Base-by-base conservation (phyloP, 2,329 filamentous ascomycete species). In the Huntiella bhutanensis region DNA sequence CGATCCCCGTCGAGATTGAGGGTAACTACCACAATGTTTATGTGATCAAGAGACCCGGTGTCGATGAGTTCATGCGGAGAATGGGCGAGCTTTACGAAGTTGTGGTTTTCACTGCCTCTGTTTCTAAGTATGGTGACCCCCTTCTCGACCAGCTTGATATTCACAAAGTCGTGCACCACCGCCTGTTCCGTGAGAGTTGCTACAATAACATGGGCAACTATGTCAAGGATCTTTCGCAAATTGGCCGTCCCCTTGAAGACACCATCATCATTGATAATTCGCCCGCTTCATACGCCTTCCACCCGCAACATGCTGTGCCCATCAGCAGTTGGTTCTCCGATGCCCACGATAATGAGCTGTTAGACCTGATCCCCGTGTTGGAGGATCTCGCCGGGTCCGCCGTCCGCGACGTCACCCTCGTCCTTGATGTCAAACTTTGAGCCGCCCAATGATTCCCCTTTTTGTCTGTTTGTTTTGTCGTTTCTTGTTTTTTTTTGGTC, bases 301-400 rank as follows among this genome's bases (percentile, higher is more conserved):
- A 98, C 60, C 91, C 91, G 17, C 88, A 98, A 67, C 91, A 98
- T 62, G 91, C 91, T 51, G 88, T 98, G 43, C 91, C 91, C 19
- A 98, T 98, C 66, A 95, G 87, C 73, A 96, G 88, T 70, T 98
- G 91, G 91, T 98, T 98, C 67, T 95, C 87, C 54, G 91, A 98
- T 65, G 91, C 91, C 51, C 91, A 98, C 64, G 91, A 98, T 67
- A 98, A 98, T 64, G 91, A 98, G 70, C 73, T 98, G 52, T 71
- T 98, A 57, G 91, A 98, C 61, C 70, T 98, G 56, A 96, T 98
- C 61, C 91, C 91, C 45, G 91, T 98, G 56, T 84, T 98, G 54
- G 91, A 98, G 70, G 91, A 98, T 64, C 71, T 98, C 59, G 88
- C 91, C 52, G 80, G 82, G 54, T 64, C 78, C 50, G 82, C 88